Percentiles rank a stretch among this genome's conserved stretches.
Conservation (phyloP, 108 stramenopile species). For the Seminavis robusta region DNA sequence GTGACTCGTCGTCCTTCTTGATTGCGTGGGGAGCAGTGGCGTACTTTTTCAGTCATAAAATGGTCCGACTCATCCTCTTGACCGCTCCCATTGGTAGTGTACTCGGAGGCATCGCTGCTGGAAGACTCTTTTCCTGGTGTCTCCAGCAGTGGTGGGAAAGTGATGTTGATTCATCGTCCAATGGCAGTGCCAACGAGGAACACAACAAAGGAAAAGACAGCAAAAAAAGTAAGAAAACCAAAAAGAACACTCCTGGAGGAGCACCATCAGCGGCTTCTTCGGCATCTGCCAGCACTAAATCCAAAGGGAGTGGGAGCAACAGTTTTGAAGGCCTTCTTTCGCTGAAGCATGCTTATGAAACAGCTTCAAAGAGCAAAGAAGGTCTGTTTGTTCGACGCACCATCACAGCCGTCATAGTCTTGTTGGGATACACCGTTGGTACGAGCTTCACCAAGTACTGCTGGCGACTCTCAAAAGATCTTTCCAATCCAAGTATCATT, state of each 20-base stretch:
- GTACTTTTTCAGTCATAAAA: conserved; percentile 96
- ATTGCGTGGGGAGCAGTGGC: conserved; percentile 87
- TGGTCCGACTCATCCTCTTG: conserved; percentile 96
- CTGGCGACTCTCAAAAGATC: conserved; percentile 57
- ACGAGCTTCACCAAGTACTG: conserved; percentile 61
- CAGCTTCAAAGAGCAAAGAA: conserved; percentile 63
- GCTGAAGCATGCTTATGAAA: conserved; percentile 43
- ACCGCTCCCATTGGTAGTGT: conserved; percentile 89
- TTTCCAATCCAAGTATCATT: conserved; percentile 92
- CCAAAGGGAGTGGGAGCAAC: conserved; percentile 5
- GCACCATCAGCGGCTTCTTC: conserved; percentile 1
- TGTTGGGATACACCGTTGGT: conserved; percentile 53
- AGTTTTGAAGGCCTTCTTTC: conserved; percentile 38
- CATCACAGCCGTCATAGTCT: conserved; percentile 37
- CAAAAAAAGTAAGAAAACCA: conserved; percentile 33
- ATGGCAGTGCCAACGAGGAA: neutral
- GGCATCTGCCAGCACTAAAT: neutral
- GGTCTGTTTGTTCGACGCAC: conserved; percentile 64
- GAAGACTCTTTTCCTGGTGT: conserved; percentile 73
- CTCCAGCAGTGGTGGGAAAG: conserved; percentile 49
- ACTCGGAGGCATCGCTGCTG: conserved; percentile 88
- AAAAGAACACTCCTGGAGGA: conserved; percentile 3
- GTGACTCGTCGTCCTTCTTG: conserved; percentile 84
- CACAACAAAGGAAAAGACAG: conserved; percentile 1
- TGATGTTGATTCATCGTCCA: neutral